These are phyloP conservation scores for Pleurotus giganteus DNA, from an alignment of 768 basidiomycete species.

Conservation along the genomic window DNA sequence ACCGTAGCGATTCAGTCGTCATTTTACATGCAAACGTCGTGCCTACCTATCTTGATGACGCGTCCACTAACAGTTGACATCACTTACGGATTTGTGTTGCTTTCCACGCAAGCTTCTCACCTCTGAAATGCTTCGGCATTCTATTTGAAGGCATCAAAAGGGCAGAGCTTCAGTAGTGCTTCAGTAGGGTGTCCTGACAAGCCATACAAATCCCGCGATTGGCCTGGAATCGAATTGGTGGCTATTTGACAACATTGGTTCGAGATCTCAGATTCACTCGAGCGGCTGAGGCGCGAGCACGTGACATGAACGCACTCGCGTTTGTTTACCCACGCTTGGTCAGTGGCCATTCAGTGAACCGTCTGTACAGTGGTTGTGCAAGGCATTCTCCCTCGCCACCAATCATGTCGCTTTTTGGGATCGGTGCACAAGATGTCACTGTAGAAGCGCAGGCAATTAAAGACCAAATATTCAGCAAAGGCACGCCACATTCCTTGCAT, in stretches of 20 bases:
- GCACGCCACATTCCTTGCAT: constrained; percentile 20
- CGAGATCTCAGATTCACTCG: no score
- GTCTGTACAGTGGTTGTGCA: neutral
- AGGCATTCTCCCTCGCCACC: constrained; percentile 14
- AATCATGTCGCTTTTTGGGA: constrained; percentile 46
- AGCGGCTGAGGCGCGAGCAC: neutral
- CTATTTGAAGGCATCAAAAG: neutral
- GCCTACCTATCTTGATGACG: no score
- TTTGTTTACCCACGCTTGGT: neutral
- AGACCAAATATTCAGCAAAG: constrained; percentile 51
- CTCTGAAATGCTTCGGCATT: neutral
- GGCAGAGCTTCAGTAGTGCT: neutral
- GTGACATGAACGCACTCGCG: neutral
- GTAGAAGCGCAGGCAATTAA: constrained; percentile 44
- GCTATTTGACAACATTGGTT: no score
- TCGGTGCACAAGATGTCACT: constrained; percentile 45
- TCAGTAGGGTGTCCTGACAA: neutral
- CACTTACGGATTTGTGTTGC: no score
- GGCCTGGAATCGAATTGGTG: neutral
- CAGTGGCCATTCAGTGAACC: neutral
- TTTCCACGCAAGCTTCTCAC: neutral
- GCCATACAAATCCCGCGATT: neutral
- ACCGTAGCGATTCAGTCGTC: no score
- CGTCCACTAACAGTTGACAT: no score
- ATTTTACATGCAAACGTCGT: no score